These are phyloP conservation scores for Solanum peruvianum DNA, from an alignment of 257 asterid genomes.

Conservation along the genomic window DNA sequence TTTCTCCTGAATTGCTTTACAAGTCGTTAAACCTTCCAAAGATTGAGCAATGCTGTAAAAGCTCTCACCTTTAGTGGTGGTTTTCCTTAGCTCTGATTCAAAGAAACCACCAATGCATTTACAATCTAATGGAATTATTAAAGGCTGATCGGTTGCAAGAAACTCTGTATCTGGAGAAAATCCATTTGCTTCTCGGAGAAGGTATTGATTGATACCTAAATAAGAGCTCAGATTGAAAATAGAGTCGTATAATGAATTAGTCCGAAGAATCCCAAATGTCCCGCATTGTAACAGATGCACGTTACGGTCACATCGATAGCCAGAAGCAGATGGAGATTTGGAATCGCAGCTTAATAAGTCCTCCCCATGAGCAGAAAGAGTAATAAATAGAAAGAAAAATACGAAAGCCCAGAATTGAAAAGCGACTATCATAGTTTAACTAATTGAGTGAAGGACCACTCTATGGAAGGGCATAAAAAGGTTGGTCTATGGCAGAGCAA, in stretches of 20 bases:
- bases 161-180: constrained; percentile 17
- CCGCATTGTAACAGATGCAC: constrained; percentile 11
- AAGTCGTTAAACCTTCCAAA: constrained; percentile 39
- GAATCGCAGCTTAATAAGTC: constrained; percentile 21
- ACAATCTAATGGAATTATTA: constrained; percentile 46
- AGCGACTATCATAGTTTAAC: constrained; percentile 2
- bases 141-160: constrained; percentile 14
- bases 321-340: constrained; percentile 12
- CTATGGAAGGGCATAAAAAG: neutral
- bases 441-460: neutral
- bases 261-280: constrained; percentile 36
- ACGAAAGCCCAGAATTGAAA: constrained; percentile 9
- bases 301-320: constrained; percentile 12
- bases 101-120: constrained; percentile 18
- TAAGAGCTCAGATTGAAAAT: constrained; percentile 28
- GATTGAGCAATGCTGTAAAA: constrained; percentile 34
- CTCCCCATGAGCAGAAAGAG: constrained; percentile 17
- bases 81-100: constrained; percentile 28
- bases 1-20: constrained; percentile 28
- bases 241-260: constrained; percentile 35
- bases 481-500: neutral
- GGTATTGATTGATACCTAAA: constrained; percentile 19
- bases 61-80: constrained; percentile 37
- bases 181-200: constrained; percentile 33
- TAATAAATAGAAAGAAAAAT: neutral